Base-by-base conservation (phyloP, 768 basidiomycete species). In the Paxillus rubicundulus region DNA sequence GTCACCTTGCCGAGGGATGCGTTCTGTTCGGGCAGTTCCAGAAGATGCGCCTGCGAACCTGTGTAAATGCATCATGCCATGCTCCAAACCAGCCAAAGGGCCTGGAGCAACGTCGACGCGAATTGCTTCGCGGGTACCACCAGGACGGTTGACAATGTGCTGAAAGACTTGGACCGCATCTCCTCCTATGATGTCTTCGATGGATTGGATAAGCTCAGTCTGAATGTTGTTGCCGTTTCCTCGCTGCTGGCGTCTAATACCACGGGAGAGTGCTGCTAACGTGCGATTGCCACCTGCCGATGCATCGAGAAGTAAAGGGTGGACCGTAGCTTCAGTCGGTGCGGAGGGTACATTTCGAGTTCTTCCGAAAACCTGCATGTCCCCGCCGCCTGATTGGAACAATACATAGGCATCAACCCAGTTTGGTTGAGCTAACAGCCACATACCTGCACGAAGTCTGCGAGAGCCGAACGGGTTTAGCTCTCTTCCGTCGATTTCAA, bases 131-230 rank as follows among this genome's bases (percentile, higher is more conserved):
- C 80, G 71, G 20, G 71, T 76, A 32, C 75, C 78, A 39, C 77
- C 78, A 24, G 81, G 74, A 45, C 82, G 82, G 45, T 81, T 76
- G 59, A 95, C 81, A 42, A 96, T 78, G 43, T 92, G 87, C 49
- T 94, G 88, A 60, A 97, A 80, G 24, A 94, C 74, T 61, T 94
- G 92, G 16, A 87, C 77, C 8, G 89, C 89, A 21, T 89, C 87
- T 9, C 83, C 83, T 0, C 90, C 89, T 49, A 95, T 82, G 49
- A 92, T 82, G 53, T 87, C 84, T 54, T 92, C 87, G 39, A 97
- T 82, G 14, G 85, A 87, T 54, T 87, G 83, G 20, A 91, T 70
- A 39, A 93, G 74, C 42, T 88, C 85, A 17, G 71, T 76, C 49
- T 75, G 77, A 43, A 72, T 73, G 43, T 72, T 77, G 46, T 60